Base-by-base conservation (phyloP, 2,329 filamentous ascomycete species). In the Ophiostoma ips region DNA sequence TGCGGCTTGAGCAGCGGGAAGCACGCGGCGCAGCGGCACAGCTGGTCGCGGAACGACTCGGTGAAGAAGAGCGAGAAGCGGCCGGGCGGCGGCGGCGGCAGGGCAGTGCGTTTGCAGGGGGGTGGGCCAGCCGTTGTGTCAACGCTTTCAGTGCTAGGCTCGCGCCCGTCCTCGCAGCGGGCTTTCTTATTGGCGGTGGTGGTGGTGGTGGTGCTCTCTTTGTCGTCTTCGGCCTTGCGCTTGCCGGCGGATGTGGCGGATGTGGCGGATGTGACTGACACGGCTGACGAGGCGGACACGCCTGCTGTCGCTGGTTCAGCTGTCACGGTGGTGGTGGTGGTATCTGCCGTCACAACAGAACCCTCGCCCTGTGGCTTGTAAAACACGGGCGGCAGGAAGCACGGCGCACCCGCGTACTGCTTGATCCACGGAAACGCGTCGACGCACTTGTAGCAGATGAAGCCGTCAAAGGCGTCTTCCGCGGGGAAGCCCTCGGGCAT, bases 381-480 rank as follows among this genome's bases (percentile, higher is more conserved):
- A 53, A 80, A 82, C 0, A 95, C 76, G 1, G 89, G 76, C 0
- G 78, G 71, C 0, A 96, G 70, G 60, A 98, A 96, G 0, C 89
- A 88, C 1, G 77, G 62, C 0, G 84, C 77, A 2, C 84, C 83
- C 6, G 86, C 88, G 62, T 96, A 96, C 55, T 73, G 72, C 68
- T 90, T 94, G 63, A 96, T 83, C 92, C 92, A 98, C 0, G 88
- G 86, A 58, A 88, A 79, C 1, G 87, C 79, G 37, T 89, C 81
- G 13, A 94, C 76, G 58, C 92, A 98, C 62, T 94, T 94, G 70
- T 92, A 95, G 70, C 92, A 98, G 35, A 98, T 75, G 60, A 96
- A 84, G 28, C 83, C 79, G 49, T 94, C 87, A 56, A 98, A 98
- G 30, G 84, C 80, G 28, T 95, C 87, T 59, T 96, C 90, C 0